Evolutionary conservation across 805 yeast genomes (phyloP).

Genomic region (Candida yuanshanica): DNA sequence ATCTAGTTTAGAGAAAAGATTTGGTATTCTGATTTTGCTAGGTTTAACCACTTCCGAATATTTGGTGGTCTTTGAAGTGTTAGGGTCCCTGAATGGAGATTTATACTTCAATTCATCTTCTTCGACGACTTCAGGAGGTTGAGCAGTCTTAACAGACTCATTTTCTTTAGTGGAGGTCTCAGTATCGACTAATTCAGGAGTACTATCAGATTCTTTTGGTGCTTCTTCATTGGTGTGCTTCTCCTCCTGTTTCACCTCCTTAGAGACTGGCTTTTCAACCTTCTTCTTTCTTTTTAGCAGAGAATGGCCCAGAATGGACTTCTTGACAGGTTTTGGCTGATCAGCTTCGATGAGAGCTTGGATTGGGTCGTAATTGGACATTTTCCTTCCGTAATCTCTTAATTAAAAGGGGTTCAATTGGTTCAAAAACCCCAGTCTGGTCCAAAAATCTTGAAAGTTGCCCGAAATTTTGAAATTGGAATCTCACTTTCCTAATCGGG

Average conservation of each 20-base stretch:
- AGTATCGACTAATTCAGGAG: neutral
- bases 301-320: conserved; percentile 6
- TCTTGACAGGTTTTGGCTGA: conserved; percentile 1
- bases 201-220: neutral
- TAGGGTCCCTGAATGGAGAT: conserved; percentile 11
- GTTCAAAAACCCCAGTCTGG: neutral
- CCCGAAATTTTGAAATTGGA: neutral
- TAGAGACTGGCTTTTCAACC: neutral
- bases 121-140: neutral
- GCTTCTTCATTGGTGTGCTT: neutral
- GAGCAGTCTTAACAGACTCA: neutral
- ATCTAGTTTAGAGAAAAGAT: conserved; percentile 6
- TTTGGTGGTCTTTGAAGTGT: neutral
- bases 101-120: conserved; percentile 6
- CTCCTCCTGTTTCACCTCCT: neutral
- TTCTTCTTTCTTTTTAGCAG: conserved; percentile 6
- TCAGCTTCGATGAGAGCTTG: neutral
- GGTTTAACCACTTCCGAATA: neutral
- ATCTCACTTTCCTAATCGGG: neutral
- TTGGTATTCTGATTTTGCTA: conserved; percentile 4
- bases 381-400: neutral
- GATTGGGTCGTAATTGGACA: conserved; percentile 18
- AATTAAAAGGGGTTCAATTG: neutral
- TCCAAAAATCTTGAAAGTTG: neutral
- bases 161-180: neutral